A percentile compares a stretch with the other conserved stretches of the same genome.
Evolutionary conservation across 1,284 basidiomycete species (phyloP).

Genomic region (Anthracocystis walkeri): DNA sequence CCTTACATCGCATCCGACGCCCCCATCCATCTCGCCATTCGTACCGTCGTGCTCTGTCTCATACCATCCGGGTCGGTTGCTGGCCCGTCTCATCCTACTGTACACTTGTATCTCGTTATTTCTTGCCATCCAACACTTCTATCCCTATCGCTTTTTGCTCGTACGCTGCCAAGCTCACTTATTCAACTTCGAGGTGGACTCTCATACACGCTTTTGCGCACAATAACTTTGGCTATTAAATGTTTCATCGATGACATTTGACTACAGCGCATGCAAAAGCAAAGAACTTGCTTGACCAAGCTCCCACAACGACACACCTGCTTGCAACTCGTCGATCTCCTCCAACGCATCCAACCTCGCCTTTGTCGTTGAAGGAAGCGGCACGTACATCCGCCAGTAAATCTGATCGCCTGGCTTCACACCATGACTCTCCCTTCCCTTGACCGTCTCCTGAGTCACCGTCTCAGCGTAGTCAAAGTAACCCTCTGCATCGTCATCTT

Average conservation of each 20-base stretch:
- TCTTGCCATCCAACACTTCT: neutral
- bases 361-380: conserved; percentile 13
- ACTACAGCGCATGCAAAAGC: conserved; percentile 30
- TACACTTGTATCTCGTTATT: neutral
- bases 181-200: neutral
- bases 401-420: conserved; percentile 35
- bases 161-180: neutral
- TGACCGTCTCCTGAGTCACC: conserved; percentile 7
- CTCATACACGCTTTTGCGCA: neutral
- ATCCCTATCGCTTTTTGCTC: neutral
- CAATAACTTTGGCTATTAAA: neutral
- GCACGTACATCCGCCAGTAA: conserved; percentile 40
- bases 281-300: conserved; percentile 34
- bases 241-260: neutral
- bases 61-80: neutral
- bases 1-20: neutral
- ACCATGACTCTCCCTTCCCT: conserved; percentile 8
- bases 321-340: neutral
- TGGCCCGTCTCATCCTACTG: conserved; percentile 1
- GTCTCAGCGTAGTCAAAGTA: conserved; percentile 44
- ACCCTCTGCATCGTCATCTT: conserved; percentile 17
- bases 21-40: neutral
- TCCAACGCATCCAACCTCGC: conserved; percentile 11
- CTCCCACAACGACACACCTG: conserved; percentile 45
- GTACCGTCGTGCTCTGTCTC: conserved; percentile 14